These are phyloP conservation scores for Neofusicoccum kwambonambiense DNA, from an alignment of 2,329 filamentous ascomycete genomes.

Conservation along the genomic window DNA sequence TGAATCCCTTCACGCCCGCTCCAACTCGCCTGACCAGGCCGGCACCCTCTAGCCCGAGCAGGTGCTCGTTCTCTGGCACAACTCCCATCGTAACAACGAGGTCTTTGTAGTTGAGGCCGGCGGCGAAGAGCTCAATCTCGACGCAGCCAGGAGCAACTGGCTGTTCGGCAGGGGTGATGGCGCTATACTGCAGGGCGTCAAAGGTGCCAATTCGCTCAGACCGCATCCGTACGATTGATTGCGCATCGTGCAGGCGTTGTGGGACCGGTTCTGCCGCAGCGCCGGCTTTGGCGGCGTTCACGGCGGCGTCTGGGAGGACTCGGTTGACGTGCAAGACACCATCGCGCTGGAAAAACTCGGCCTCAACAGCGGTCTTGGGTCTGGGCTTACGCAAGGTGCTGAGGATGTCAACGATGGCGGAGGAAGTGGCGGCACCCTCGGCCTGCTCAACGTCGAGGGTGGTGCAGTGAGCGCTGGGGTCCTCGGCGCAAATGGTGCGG, in stretches of 20 bases:
- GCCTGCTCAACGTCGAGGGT: constrained; percentile 1
- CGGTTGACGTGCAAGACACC: neutral
- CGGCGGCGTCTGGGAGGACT: neutral
- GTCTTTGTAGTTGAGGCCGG: constrained; percentile 25
- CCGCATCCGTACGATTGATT: constrained; percentile 9
- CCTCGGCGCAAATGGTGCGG: constrained; percentile 5
- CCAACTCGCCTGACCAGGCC: constrained; percentile 19
- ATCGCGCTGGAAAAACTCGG: constrained; percentile 1
- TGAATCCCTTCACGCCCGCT: neutral
- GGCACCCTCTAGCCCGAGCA: constrained; percentile 21
- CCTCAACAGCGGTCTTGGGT: neutral
- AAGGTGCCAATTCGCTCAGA: constrained; percentile 20
- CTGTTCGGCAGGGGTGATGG: neutral
- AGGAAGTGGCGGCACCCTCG: neutral
- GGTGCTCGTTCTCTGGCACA: constrained; percentile 17
- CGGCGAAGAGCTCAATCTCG: constrained; percentile 22
- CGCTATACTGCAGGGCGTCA: constrained; percentile 19
- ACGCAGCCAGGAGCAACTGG: constrained; percentile 20
- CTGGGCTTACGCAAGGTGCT: neutral
- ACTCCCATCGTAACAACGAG: constrained; percentile 20
- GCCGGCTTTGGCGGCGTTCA: neutral
- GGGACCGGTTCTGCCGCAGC: neutral
- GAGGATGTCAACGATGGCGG: neutral
- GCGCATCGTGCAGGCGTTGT: constrained; percentile 2
- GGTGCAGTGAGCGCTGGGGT: neutral